Percentiles rank a stretch among this genome's conserved stretches.
Evolutionary conservation across 179 eudicot species (phyloP).

Genomic region (Silene noctiflora): DNA sequence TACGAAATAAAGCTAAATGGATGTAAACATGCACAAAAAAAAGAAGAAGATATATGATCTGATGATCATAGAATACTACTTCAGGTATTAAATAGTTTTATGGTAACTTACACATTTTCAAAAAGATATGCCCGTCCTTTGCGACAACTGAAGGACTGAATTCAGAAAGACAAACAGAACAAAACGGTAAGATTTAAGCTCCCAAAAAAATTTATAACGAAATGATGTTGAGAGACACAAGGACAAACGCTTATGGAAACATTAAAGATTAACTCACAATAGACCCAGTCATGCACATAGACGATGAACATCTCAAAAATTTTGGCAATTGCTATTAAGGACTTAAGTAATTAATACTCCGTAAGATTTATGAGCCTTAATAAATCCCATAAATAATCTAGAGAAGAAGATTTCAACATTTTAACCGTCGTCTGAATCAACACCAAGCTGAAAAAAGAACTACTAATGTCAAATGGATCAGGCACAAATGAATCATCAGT

Average conservation of each 20-base stretch:
- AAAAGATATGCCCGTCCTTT: constrained; percentile 46
- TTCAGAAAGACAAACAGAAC: constrained; percentile 15
- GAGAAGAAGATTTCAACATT: no score
- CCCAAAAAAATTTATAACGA: not conserved
- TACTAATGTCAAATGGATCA: no score
- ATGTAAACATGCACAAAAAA: not conserved
- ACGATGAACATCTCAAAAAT: no score
- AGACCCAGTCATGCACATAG: no score
- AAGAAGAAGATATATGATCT: no score
- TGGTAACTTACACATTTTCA: constrained; percentile 38
- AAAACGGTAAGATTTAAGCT: not conserved
- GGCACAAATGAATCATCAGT: no score
- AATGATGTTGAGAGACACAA: not conserved
- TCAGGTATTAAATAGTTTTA: not conserved
- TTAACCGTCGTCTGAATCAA: no score
- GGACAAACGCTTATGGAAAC: not conserved
- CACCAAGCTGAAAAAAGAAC: no score
- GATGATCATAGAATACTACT: not conserved
- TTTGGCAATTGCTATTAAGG: no score
- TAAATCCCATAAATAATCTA: no score
- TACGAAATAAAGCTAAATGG: not conserved
- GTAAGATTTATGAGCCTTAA: no score
- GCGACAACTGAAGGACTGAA: constrained; percentile 42
- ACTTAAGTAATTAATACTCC: no score
- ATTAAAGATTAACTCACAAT: not conserved